Conservation (phyloP, 345 rosid genomes). For the Balakata baccata region DNA sequence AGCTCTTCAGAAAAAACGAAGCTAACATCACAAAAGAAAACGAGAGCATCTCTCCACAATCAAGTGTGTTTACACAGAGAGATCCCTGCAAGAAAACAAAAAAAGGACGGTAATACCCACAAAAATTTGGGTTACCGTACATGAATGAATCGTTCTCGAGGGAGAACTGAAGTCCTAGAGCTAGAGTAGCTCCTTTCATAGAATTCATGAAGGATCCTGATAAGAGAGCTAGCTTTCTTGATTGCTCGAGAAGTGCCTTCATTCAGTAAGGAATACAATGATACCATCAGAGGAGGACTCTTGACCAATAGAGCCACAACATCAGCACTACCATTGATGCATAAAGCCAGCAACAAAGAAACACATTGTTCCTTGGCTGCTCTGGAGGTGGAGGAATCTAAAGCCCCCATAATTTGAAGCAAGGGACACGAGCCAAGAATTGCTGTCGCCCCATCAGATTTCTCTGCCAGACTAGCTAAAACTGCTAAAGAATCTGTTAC, state of each 20-base stretch:
- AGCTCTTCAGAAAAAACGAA: constrained; percentile 49
- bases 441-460: constrained; percentile 53
- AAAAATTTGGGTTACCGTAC: constrained; percentile 52
- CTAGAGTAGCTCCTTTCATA: constrained; percentile 46
- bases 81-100: constrained; percentile 3
- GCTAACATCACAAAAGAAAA: constrained; percentile 29
- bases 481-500: constrained; percentile 62
- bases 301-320: constrained; percentile 49
- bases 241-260: constrained; percentile 67
- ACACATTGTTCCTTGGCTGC: constrained; percentile 62
- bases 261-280: constrained; percentile 57
- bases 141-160: constrained; percentile 49
- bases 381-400: constrained; percentile 48
- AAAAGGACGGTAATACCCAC: constrained; percentile 12
- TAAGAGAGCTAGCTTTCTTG: constrained; percentile 67
- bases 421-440: constrained; percentile 49
- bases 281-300: constrained; percentile 54
- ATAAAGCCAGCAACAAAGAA: constrained; percentile 58
- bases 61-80: constrained; percentile 25
- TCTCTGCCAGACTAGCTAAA: constrained; percentile 61
- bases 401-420: constrained; percentile 35
- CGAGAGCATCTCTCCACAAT: constrained; percentile 20
- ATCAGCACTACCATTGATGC: constrained; percentile 60
- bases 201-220: constrained; percentile 66
- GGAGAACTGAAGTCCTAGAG: constrained; percentile 32